phyloP scores from a whole-genome alignment of 2,329 filamentous ascomycete species.

The Hymenoscyphus infarciens region DNA sequence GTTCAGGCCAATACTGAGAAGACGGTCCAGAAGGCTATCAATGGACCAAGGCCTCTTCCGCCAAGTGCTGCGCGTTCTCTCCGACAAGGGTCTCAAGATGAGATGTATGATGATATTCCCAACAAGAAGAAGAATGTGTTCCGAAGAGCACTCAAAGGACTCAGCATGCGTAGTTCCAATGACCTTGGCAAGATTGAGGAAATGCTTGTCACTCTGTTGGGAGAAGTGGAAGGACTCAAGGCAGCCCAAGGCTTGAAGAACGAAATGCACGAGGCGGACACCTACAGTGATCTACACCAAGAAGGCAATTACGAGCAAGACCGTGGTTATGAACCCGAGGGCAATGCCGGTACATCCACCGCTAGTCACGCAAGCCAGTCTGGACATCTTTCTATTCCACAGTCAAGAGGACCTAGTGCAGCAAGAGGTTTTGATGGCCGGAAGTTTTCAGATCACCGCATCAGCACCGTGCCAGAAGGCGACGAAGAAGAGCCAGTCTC shows the following conservation, averaged over 20 bases:
- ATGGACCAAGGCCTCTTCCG: constrained; percentile 82
- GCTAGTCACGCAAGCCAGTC: constrained; percentile 71
- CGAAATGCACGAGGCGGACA: constrained; percentile 56
- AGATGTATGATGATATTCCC: constrained; percentile 52
- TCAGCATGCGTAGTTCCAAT: constrained; percentile 82
- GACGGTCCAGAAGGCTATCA: constrained; percentile 75
- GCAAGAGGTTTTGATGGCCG: constrained; percentile 38
- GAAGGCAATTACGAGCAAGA: constrained; percentile 64
- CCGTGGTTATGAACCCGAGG: constrained; percentile 79
- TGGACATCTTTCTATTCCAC: constrained; percentile 64
- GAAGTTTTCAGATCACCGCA: constrained; percentile 70
- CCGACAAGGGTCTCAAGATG: constrained; percentile 48
- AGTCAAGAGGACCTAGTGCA: constrained; percentile 45
- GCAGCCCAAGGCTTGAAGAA: constrained; percentile 47
- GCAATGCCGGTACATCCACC: constrained; percentile 70
- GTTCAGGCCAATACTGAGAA: constrained; percentile 86
- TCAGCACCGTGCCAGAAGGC: constrained; percentile 84
- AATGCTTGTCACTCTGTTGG: constrained; percentile 87
- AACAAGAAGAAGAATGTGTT: constrained; percentile 92
- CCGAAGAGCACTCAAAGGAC: constrained; percentile 83
- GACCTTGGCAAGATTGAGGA: constrained; percentile 87
- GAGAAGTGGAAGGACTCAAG: constrained; percentile 84
- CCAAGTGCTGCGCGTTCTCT: constrained; percentile 47
- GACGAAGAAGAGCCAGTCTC: constrained; percentile 50
- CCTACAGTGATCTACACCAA: constrained; percentile 65